Evolutionary conservation across 179 eudicot genomes (phyloP).

Genomic region (Drosera spatulata): DNA sequence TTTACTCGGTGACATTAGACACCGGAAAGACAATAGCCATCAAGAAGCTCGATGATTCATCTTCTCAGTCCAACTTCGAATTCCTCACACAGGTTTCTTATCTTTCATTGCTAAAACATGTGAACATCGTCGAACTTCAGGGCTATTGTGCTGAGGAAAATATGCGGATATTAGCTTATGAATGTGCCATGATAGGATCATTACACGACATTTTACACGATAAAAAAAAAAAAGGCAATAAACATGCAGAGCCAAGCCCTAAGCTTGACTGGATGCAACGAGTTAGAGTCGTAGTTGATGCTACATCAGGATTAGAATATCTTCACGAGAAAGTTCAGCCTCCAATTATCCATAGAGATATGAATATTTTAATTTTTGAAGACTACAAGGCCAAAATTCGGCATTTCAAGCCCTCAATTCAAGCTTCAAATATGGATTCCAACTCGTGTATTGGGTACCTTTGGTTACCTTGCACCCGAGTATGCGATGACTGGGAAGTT

Average conservation of each 20-base stretch:
- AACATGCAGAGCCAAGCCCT: constrained; percentile 52
- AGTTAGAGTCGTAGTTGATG: constrained; percentile 41
- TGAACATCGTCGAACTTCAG: constrained; percentile 53
- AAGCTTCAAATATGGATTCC: constrained; percentile 57
- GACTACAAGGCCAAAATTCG: constrained; percentile 43
- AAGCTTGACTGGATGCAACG: constrained; percentile 1
- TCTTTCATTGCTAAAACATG: constrained; percentile 76
- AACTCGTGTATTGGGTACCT: constrained; percentile 47
- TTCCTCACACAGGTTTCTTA: constrained; percentile 37
- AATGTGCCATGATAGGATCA: no score
- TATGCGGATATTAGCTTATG: no score
- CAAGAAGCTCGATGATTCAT: constrained; percentile 58
- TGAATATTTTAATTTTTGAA: constrained; percentile 32
- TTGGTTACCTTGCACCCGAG: constrained; percentile 56
- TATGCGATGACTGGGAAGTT: constrained; percentile 18
- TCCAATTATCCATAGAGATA: neutral
- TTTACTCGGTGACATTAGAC: constrained; percentile 2
- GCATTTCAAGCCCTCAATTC: constrained; percentile 45
- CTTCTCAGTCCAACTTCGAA: constrained; percentile 21
- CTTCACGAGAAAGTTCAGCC: constrained; percentile 30
- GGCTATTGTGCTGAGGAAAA: constrained; percentile 46
- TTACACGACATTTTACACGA: no score
- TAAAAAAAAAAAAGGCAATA: constrained; percentile 34
- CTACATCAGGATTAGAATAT: constrained; percentile 40
- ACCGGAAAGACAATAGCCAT: constrained; percentile 30